These are phyloP conservation scores for Aeminium ludgeri DNA, from an alignment of 495 filamentous ascomycete species.

Conservation along the genomic window DNA sequence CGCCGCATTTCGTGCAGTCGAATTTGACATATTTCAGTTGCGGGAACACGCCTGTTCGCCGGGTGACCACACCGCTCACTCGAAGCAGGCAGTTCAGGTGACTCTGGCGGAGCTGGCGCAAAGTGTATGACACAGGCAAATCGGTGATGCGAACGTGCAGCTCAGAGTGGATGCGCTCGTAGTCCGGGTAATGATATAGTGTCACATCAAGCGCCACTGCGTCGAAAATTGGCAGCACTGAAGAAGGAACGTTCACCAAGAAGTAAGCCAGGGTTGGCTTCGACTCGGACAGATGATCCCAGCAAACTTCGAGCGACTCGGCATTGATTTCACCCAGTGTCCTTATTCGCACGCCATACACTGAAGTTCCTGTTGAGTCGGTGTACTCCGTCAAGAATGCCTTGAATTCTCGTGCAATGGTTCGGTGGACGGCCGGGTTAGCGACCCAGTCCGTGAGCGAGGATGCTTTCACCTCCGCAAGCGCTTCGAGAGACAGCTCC, in stretches of 20 bases:
- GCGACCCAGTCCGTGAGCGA: slow-evolving; percentile 86
- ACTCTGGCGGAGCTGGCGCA: slow-evolving; percentile 87
- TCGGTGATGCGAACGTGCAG: slow-evolving; percentile 96
- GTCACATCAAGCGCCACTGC: slow-evolving; percentile 92
- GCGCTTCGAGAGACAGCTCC: slow-evolving; percentile 77
- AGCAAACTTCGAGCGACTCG: slow-evolving; percentile 90
- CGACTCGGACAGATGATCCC: slow-evolving; percentile 69
- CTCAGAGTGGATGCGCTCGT: slow-evolving; percentile 92
- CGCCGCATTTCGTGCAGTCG: slow-evolving; percentile 82
- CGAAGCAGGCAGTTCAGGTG: slow-evolving; percentile 95
- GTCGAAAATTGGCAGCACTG: slow-evolving; percentile 91
- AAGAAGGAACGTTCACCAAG: slow-evolving; percentile 83
- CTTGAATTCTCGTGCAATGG: slow-evolving; percentile 92
- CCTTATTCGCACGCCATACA: slow-evolving; percentile 84
- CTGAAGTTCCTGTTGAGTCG: slow-evolving; percentile 68
- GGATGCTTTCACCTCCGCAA: slow-evolving; percentile 85
- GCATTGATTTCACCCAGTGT: slow-evolving; percentile 93
- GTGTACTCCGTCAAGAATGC: slow-evolving; percentile 92
- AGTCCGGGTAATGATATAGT: slow-evolving; percentile 89
- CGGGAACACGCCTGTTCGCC: slow-evolving; percentile 92
- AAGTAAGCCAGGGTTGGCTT: slow-evolving; percentile 98
- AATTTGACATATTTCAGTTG: slow-evolving; percentile 98
- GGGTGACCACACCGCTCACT: slow-evolving; percentile 87
- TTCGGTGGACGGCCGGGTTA: slow-evolving; percentile 75
- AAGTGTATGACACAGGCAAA: slow-evolving; percentile 85